Evolutionary conservation across 1,139 yeast species (phyloP).

Genomic region (Hemisphaericaspora xylanilytica): DNA sequence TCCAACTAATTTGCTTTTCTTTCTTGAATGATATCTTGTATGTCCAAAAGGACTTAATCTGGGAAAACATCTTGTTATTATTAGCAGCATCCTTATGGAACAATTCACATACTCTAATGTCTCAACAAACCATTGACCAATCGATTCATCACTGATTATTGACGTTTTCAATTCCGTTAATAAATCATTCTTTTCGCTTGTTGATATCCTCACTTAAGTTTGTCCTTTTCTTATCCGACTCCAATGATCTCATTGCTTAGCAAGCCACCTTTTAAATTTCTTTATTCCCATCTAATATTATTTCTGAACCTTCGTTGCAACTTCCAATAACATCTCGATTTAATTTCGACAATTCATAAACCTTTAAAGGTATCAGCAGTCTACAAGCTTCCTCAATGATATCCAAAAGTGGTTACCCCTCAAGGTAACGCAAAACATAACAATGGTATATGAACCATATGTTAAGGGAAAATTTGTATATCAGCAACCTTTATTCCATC

Average conservation of each 20-base stretch:
- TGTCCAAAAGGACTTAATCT: slow-evolving; percentile 92
- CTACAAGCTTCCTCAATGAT: slow-evolving; percentile 89
- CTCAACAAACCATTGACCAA: slow-evolving; percentile 74
- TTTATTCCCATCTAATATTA: too few species aligned
- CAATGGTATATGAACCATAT: slow-evolving; percentile 77
- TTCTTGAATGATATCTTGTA: slow-evolving; percentile 62
- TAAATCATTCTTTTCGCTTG: too few species aligned
- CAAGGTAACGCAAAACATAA: slow-evolving; percentile 84
- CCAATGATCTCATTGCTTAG: too few species aligned
- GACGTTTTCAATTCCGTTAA: too few species aligned
- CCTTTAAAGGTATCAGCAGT: slow-evolving; percentile 83
- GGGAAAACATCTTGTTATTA: slow-evolving; percentile 86
- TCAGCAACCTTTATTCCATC: slow-evolving; percentile 93
- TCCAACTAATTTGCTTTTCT: slow-evolving; percentile 61
- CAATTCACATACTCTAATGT: slow-evolving; percentile 76
- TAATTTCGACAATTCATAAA: slow-evolving; percentile 96
- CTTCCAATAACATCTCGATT: slow-evolving; percentile 79
- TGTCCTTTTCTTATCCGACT: too few species aligned
- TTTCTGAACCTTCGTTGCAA: slow-evolving; percentile 19
- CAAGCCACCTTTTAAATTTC: too few species aligned
- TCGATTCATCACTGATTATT: slow-evolving; percentile 29
- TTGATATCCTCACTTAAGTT: too few species aligned
- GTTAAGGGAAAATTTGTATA: slow-evolving; percentile 80
- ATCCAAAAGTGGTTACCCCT: slow-evolving; percentile 98
- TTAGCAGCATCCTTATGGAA: slow-evolving; percentile 88